Conservation (phyloP, 2,329 filamentous ascomycete genomes). For the Verticillium isaacii region DNA sequence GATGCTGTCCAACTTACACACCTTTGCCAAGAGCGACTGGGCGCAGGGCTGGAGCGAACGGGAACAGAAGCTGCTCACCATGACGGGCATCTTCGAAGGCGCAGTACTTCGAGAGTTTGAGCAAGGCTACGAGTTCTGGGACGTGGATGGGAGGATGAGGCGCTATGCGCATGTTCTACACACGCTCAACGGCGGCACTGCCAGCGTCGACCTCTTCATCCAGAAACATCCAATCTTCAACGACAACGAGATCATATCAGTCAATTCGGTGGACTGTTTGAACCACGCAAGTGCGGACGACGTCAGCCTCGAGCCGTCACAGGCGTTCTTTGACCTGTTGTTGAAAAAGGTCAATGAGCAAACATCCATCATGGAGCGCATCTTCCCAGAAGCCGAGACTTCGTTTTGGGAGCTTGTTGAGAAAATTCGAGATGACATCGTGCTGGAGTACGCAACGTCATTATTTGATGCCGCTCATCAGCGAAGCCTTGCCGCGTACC, state of each 20-base stretch:
- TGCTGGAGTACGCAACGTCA: constrained; percentile 80
- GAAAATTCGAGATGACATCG: constrained; percentile 76
- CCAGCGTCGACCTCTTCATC: constrained; percentile 79
- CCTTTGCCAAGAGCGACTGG: constrained; percentile 78
- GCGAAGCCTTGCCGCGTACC: constrained; percentile 67
- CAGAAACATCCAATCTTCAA: constrained; percentile 83
- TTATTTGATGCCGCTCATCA: constrained; percentile 85
- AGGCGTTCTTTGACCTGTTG: constrained; percentile 73
- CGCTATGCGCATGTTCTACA: constrained; percentile 84
- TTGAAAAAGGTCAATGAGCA: constrained; percentile 78
- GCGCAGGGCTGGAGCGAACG: constrained; percentile 68
- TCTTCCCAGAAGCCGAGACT: constrained; percentile 68
- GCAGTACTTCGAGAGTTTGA: constrained; percentile 90
- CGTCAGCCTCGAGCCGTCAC: constrained; percentile 74
- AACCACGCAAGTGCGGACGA: constrained; percentile 60
- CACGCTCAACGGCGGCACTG: constrained; percentile 72
- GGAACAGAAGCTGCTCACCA: constrained; percentile 66
- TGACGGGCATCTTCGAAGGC: constrained; percentile 82
- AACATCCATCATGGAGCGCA: constrained; percentile 69
- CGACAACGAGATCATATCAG: constrained; percentile 62
- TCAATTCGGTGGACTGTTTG: constrained; percentile 75
- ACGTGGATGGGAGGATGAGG: constrained; percentile 84
- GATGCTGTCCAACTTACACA: constrained; percentile 76
- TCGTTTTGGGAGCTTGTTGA: constrained; percentile 78
- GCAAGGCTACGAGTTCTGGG: constrained; percentile 82